Conservation (phyloP, 768 basidiomycete species). For the Phlegmacium glaucopus region DNA sequence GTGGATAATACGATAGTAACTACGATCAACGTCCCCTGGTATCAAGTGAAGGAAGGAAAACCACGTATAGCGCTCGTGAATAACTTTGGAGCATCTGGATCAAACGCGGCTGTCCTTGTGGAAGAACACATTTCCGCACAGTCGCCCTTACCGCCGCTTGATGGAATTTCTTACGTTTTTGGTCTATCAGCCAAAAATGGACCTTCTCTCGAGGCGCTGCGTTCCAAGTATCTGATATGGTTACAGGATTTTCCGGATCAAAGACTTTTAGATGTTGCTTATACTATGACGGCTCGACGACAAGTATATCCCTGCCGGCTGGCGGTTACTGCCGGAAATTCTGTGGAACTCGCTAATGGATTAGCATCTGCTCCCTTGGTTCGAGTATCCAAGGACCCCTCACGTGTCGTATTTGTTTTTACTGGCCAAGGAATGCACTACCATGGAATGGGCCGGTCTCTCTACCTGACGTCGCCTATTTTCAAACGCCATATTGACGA, state of each 20-base stretch:
- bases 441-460: slow-evolving; percentile 54
- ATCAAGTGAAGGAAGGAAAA: slow-evolving; percentile 22
- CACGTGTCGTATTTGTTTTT: slow-evolving; percentile 60
- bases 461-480: slow-evolving; percentile 47
- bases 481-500: slow-evolving; percentile 55
- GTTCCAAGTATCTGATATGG: slow-evolving; percentile 44
- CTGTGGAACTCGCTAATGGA: slow-evolving; percentile 43
- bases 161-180: slow-evolving; percentile 37
- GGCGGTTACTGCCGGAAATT: slow-evolving; percentile 40
- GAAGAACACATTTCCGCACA: slow-evolving; percentile 43
- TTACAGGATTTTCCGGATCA: slow-evolving; percentile 31
- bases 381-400: slow-evolving; percentile 20
- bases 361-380: slow-evolving; percentile 34
- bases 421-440: slow-evolving; percentile 75
- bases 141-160: background rate
- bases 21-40: slow-evolving; percentile 40
- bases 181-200: slow-evolving; percentile 61
- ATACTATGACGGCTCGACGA: slow-evolving; percentile 65
- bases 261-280: slow-evolving; percentile 52
- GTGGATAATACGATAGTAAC: slow-evolving; percentile 49
- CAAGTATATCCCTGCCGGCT: slow-evolving; percentile 53
- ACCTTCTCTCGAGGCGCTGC: slow-evolving; percentile 43
- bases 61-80: slow-evolving; percentile 59
- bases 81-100: slow-evolving; percentile 76
- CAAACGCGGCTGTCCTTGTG: slow-evolving; percentile 59